Evolutionary conservation across 257 asterid genomes (phyloP).

Genomic region (Haberlea rhodopensis): DNA sequence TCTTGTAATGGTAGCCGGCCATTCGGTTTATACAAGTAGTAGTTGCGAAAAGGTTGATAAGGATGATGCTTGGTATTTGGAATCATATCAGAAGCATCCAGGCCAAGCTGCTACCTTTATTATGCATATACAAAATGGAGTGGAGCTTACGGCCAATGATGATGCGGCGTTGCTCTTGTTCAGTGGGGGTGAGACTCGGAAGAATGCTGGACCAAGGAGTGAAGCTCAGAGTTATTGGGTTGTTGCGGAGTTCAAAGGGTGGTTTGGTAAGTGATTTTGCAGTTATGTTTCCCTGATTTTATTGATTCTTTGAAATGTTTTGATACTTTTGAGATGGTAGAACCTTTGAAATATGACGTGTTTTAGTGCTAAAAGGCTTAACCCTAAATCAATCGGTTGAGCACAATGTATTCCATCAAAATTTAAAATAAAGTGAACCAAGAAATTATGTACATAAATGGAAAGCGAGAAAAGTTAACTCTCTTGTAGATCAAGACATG

Average conservation of each 20-base stretch:
- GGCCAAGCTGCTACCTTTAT: conserved; percentile 98
- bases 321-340: neutral
- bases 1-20: conserved; percentile 99
- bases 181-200: conserved; percentile 97
- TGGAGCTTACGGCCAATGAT: conserved; percentile 60
- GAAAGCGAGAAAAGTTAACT: neutral
- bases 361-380: neutral
- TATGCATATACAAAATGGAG: conserved; percentile 76
- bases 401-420: neutral
- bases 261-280: conserved; percentile 81
- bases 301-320: conserved; percentile 18
- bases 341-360: neutral
- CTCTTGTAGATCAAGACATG: neutral
- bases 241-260: conserved; percentile 84
- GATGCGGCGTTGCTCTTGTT: conserved; percentile 72
- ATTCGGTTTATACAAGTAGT: conserved; percentile 87
- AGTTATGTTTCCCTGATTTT: neutral
- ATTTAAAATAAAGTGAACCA: neutral
- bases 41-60: conserved; percentile 82
- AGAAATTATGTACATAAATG: neutral
- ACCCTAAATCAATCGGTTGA: neutral
- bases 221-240: conserved; percentile 97
- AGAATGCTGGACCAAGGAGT: conserved; percentile 91
- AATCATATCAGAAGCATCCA: conserved; percentile 83
- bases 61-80: conserved; percentile 93